Evolutionary conservation across 179 eudicot species (phyloP).

Genomic region (Beta macrorhiza): DNA sequence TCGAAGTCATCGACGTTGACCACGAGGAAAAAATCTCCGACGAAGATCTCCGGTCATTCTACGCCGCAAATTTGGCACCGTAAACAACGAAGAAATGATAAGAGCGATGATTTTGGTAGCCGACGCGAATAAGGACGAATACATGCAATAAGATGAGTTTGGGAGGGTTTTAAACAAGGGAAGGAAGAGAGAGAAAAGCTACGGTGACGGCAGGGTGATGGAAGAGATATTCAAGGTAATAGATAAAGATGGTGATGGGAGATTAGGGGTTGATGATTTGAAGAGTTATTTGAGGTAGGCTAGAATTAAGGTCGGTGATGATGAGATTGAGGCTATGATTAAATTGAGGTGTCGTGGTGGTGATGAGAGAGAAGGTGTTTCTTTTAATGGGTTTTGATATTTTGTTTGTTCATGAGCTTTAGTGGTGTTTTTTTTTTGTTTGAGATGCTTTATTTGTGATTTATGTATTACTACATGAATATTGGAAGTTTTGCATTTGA

Average conservation of each 20-base stretch:
- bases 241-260: conserved; percentile 85
- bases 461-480: too few species aligned
- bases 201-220: conserved; percentile 39
- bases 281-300: conserved; percentile 42
- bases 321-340: conserved; percentile 71
- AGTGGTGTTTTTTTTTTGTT: neutral
- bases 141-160: conserved; percentile 71
- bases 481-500: too few species aligned
- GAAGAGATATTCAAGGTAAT: conserved; percentile 71
- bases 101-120: conserved; percentile 72
- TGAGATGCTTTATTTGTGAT: neutral
- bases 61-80: conserved; percentile 28
- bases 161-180: conserved; percentile 45
- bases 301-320: conserved; percentile 54
- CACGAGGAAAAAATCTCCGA: conserved; percentile 69
- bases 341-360: conserved; percentile 48
- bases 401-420: conserved; percentile 45
- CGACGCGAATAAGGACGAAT: conserved; percentile 63
- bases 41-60: conserved; percentile 64
- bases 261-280: conserved; percentile 62
- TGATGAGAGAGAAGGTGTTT: conserved; percentile 53
- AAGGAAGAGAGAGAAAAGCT: neutral
- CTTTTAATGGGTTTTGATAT: conserved; percentile 54
- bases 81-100: conserved; percentile 43
- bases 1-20: conserved; percentile 69